Evolutionary conservation across 345 rosid genomes (phyloP), one percentile per base, ranked within the genome.

Genomic region (Gossypium bickii): DNA sequence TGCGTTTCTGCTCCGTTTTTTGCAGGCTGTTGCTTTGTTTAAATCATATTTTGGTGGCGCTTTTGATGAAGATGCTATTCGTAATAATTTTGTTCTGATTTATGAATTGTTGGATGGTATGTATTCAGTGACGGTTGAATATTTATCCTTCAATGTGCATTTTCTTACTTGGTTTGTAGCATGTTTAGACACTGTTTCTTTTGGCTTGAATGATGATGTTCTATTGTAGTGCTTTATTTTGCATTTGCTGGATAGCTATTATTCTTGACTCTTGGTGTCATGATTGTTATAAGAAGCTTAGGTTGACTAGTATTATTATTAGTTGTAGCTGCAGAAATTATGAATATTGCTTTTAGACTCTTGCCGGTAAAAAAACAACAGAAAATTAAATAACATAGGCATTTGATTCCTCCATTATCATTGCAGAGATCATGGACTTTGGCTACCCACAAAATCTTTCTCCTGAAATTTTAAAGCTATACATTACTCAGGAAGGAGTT

Each of bases 381-480:
- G 24, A 55, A 55, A 55, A n/a, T 18, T 55, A n/a, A n/a, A n/a
- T 2, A n/a, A n/a, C 10, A n/a, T n/a, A 55, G 59, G 59, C 24
- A 22, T 22, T 22, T 49, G 20, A 25, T 67, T 34, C 65, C 9
- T 59, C 24, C n/a, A 48, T 27, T 34, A 13, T n/a, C 27, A 67
- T 74, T 89, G 82, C 94, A 96, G 99, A 96, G 79, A 95, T 93
- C 71, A 93, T 95, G 98, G 99, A 93, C 83, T 95, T 95, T 73
- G 99, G 99, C 55, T 96, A 92, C 74, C 99, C 98, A 18, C 99
- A 96, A 80, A 96, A 93, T 81, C 93, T 93, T 66, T 96, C 99
- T 60, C 97, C 99, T 56, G 98, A 96, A 86, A 93, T 96, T 81
- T 85, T 96, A 77, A 96, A 96, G 86, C 92, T 96, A 70, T 96